Base-by-base conservation (phyloP, 2,329 filamentous ascomycete species). In the Pseudogymnoascus sp. region DNA sequence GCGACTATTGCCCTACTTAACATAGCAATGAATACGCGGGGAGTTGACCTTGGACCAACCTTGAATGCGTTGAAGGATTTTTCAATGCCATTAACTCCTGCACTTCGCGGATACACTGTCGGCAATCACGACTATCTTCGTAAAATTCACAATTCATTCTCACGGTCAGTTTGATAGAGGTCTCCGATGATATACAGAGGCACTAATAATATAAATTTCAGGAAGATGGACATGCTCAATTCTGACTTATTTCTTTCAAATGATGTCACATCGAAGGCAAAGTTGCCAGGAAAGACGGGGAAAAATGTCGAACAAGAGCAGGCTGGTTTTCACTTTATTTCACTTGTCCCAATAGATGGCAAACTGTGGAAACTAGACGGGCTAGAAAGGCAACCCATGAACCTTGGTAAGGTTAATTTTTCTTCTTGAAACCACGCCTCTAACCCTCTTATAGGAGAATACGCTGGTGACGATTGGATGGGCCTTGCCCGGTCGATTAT, bases 1-100 rank as follows among this genome's bases (percentile, higher is more conserved):
- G 94, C 91, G 18, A 94, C 91, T n/a, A 85, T 97, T 53, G 92
- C 94, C 3, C 80, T 97, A 67, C 82, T 97, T 69, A 97, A 97
- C 70, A 96, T 97, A 65, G 78, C 96, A 71, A 95, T 96, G 84
- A 97, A 97, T 72, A 81, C 86, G 23, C 77, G 84, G 0, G 79
- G 78, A 0, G 75, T 91, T 3, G 76, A 85, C 10, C 80, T 97
- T 5, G 91, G 92, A 3, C 76, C 84, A n/a, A 80, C 87, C 64
- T 80, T 97, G 1, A 75, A 79, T 28, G 76, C 79, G 12, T 96
- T 97, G 77, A 93, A 90, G 69, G 77, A 85, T 0, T 84, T 85
- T 38, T 96, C 92, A 0, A 78, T 78, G 66, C 71, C 80, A 12
- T 82, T 96, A 66, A 82, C 83, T 14, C 88, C 92, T 1, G 82